Conservation (phyloP, 805 yeast genomes). For the Schwanniomyces vanrijiae region DNA sequence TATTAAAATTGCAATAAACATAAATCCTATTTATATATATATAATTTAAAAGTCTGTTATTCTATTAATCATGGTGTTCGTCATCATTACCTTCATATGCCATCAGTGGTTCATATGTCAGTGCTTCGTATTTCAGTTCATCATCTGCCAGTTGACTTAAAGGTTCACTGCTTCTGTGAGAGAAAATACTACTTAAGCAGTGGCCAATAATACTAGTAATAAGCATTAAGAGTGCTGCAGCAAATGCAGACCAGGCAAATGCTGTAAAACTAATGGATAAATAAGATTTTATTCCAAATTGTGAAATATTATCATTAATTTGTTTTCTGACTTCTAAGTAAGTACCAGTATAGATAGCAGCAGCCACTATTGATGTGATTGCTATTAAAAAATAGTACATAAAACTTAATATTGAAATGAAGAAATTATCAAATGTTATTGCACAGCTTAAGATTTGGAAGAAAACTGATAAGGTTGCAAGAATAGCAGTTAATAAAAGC, state of each 20-base stretch:
- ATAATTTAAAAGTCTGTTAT: neutral
- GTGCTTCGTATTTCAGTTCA: neutral
- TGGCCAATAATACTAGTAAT: conserved; percentile 39
- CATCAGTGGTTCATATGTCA: conserved; percentile 15
- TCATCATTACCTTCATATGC: conserved; percentile 21
- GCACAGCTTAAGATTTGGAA: conserved; percentile 45
- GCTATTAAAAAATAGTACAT: conserved; percentile 45
- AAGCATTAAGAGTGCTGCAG: conserved; percentile 36
- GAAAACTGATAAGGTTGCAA: conserved; percentile 47
- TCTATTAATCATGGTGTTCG: neutral
- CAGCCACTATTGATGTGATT: conserved; percentile 44
- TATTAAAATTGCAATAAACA: neutral
- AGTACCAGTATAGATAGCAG: conserved; percentile 65
- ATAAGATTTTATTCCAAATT: conserved; percentile 56
- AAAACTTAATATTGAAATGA: conserved; percentile 46
- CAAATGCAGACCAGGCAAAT: conserved; percentile 64
- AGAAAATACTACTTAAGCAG: conserved; percentile 37
- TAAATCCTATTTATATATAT: neutral
- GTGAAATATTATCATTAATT: conserved; percentile 47
- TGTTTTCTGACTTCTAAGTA: conserved; percentile 48
- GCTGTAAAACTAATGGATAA: conserved; percentile 56
- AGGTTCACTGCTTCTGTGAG: conserved; percentile 24
- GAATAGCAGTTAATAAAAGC: conserved; percentile 28
- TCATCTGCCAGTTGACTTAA: neutral
- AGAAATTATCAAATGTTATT: conserved; percentile 44